Conservation (phyloP, 2,329 filamentous ascomycete species). For the Penicillium digitatum region DNA sequence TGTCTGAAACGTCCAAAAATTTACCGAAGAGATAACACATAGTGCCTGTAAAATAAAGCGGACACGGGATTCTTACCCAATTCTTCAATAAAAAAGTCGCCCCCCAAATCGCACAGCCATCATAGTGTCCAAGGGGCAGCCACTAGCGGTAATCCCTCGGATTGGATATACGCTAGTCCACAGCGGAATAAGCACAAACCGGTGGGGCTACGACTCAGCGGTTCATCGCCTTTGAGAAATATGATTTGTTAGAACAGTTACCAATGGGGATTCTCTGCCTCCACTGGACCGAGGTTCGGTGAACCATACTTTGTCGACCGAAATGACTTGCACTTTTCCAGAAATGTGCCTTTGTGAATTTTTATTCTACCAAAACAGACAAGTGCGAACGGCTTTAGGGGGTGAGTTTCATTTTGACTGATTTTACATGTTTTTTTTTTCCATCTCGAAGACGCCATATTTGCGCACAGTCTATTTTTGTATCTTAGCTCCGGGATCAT, state of each 20-base stretch:
- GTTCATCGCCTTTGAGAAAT: slow-evolving; percentile 2
- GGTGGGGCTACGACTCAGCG: slow-evolving; percentile 14
- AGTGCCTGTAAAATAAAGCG: not conserved
- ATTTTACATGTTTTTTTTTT: not conserved
- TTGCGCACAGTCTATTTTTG: not conserved
- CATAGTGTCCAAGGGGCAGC: slow-evolving; percentile 10
- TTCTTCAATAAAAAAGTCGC: not conserved
- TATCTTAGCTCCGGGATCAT: not conserved
- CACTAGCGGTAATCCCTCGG: slow-evolving; percentile 1
- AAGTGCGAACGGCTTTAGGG: not conserved
- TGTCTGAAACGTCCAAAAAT: not conserved
- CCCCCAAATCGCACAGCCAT: not conserved
- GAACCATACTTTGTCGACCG: not conserved
- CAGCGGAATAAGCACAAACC: slow-evolving; percentile 21
- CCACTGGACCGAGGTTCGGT: not conserved
- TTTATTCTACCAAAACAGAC: not conserved
- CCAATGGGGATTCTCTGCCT: not conserved
- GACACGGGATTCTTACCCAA: not conserved
- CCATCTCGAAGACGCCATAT: not conserved
- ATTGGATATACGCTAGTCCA: slow-evolving; percentile 22
- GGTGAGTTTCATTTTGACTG: too few relatives aligned
- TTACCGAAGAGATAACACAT: not conserved
- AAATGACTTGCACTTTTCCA: not conserved
- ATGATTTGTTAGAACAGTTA: not conserved
- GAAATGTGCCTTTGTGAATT: not conserved